These are phyloP conservation scores for Paraurostyla sp. DNA, from an alignment of 73 alveolate genomes.

Conservation along the genomic window DNA sequence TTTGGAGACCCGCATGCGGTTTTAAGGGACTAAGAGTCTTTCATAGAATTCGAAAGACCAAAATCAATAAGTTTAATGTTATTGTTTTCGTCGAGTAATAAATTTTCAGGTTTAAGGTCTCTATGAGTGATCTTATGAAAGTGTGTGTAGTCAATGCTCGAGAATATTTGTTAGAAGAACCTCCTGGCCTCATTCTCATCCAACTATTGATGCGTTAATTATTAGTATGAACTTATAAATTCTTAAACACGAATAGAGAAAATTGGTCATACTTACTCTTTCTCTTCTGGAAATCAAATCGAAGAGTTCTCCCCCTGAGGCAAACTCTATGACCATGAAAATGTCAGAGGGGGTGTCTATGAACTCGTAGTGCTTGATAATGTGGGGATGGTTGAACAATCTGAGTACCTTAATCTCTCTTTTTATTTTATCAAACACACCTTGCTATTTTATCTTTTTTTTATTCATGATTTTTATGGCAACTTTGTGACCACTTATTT, in stretches of 20 bases:
- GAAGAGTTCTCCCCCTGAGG: conserved; percentile 85
- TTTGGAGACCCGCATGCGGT: conserved; percentile 86
- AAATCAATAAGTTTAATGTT: conserved; percentile 88
- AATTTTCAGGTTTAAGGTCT: conserved; percentile 94
- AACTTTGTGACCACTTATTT: conserved; percentile 77
- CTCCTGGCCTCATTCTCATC: conserved; percentile 81
- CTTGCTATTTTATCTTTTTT: conserved; percentile 72
- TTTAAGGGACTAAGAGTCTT: conserved; percentile 78
- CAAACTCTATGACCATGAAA: conserved; percentile 83
- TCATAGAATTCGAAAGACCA: conserved; percentile 88
- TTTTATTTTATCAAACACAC: conserved; percentile 79
- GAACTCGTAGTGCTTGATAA: conserved; percentile 82
- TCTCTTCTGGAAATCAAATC: conserved; percentile 71
- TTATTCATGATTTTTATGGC: conserved; percentile 87
- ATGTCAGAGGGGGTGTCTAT: conserved; percentile 85
- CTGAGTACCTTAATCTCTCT: conserved; percentile 87
- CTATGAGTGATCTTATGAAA: conserved; percentile 87
- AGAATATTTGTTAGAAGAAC: conserved; percentile 79
- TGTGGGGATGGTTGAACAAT: conserved; percentile 87
- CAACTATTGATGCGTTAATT: background rate
- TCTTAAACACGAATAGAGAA: background rate
- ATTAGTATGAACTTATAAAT: background rate
- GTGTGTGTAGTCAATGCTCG: conserved; percentile 89
- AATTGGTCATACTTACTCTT: conserved; percentile 40
- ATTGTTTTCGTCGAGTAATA: conserved; percentile 82